Evolutionary conservation across 1,284 basidiomycete genomes (phyloP).

Genomic region (Golubevia pallescens): DNA sequence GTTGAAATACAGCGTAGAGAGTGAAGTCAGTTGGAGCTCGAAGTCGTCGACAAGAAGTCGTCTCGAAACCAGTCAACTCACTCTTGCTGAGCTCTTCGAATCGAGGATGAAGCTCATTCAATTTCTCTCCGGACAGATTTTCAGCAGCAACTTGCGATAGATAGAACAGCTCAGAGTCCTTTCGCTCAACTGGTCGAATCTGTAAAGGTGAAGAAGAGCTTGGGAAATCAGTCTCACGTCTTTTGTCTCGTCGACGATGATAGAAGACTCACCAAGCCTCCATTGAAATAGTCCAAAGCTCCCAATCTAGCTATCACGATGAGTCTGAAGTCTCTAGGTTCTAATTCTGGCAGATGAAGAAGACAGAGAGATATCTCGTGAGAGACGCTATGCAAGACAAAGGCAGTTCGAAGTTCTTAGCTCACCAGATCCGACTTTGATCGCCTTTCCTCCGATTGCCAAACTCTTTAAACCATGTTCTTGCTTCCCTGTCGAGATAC

Average conservation of each 20-base stretch:
- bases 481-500: neutral
- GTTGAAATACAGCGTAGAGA: neutral
- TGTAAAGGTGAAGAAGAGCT: slow-evolving; percentile 52
- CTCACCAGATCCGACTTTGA: slow-evolving; percentile 5
- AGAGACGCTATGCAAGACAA: neutral
- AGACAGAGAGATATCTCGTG: slow-evolving; percentile 15
- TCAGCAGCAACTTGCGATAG: slow-evolving; percentile 72
- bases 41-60: neutral
- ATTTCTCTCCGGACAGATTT: too few species aligned
- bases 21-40: neutral
- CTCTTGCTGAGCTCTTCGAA: neutral
- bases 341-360: slow-evolving; percentile 63
- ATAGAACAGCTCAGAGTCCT: slow-evolving; percentile 86
- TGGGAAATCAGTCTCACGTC: too few species aligned
- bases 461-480: slow-evolving; percentile 1
- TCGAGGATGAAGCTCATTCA: neutral
- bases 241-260: too few species aligned
- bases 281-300: slow-evolving; percentile 73
- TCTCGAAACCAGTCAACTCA: neutral
- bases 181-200: slow-evolving; percentile 76
- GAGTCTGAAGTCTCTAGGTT: slow-evolving; percentile 69
- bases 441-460: slow-evolving; percentile 1
- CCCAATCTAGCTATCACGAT: slow-evolving; percentile 77
- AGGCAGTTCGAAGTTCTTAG: slow-evolving; percentile 15
- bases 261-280: slow-evolving; percentile 69